A percentile compares a stretch with the other conserved stretches of the same genome.
Evolutionary conservation across 352 stramenopile species (phyloP).

Genomic region (Poterioochromonas sp.): DNA sequence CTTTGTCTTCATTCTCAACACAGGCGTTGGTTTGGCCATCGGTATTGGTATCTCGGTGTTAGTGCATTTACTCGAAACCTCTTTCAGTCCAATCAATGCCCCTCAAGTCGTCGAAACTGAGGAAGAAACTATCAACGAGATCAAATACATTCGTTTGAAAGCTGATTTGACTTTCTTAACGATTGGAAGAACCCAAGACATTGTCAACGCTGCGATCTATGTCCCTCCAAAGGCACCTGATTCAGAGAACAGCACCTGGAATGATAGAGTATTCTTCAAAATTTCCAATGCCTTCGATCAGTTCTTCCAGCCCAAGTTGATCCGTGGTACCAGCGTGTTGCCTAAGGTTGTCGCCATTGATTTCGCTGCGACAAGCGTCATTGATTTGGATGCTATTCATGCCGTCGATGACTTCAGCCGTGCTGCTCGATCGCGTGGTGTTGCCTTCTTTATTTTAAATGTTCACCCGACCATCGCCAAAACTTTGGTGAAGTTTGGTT

Average conservation of each 20-base stretch:
- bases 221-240: conserved; percentile 40
- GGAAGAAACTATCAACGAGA: neutral
- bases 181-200: neutral
- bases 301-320: neutral
- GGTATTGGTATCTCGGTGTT: conserved; percentile 37
- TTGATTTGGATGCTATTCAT: neutral
- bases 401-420: neutral
- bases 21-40: conserved; percentile 39
- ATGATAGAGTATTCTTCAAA: neutral
- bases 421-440: neutral
- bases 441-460: neutral
- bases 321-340: neutral
- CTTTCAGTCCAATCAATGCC: neutral
- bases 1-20: conserved; percentile 36
- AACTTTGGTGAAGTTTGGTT: neutral
- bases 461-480: neutral
- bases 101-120: neutral
- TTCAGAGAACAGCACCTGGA: no score
- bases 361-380: neutral
- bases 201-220: no score
- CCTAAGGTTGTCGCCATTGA: neutral
- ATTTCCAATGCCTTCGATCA: neutral
- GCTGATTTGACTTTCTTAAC: conserved; percentile 6
- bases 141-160: neutral
- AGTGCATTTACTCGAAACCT: neutral